Percentiles rank a stretch among this genome's conserved stretches.
Conservation (phyloP, 192 early-diverging fungal genomes). For the Coemansia sp. region DNA sequence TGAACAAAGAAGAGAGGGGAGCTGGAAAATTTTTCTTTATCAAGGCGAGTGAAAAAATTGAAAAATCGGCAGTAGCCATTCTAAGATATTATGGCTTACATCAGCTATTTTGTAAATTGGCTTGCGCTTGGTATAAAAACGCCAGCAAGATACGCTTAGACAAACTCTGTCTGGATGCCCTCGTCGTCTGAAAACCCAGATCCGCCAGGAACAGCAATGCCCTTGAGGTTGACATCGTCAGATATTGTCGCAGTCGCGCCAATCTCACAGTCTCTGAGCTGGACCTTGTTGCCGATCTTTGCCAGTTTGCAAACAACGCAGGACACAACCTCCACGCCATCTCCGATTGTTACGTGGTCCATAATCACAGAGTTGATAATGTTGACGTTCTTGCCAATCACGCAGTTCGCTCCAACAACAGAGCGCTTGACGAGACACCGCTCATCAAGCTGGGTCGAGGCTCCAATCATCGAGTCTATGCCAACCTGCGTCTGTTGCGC, state of each 20-base stretch:
- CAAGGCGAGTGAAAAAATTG: not conserved
- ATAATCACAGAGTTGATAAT: conserved; percentile 94
- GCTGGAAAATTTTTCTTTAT: not conserved
- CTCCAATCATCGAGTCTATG: conserved; percentile 87
- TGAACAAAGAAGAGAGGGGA: not conserved
- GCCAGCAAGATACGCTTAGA: not conserved
- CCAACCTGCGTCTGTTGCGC: conserved; percentile 76
- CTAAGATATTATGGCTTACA: not conserved
- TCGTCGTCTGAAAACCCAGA: conserved; percentile 28
- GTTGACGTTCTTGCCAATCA: conserved; percentile 97
- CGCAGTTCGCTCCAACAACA: conserved; percentile 88
- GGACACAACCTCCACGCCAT: conserved; percentile 87
- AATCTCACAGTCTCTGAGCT: conserved; percentile 86
- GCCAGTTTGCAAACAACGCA: conserved; percentile 84
- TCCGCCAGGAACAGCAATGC: conserved; percentile 20
- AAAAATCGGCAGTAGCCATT: not conserved
- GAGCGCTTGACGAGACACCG: conserved; percentile 92
- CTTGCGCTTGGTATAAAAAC: not conserved
- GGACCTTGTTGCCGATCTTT: conserved; percentile 71
- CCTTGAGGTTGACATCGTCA: conserved; percentile 22
- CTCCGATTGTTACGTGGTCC: conserved; percentile 93
- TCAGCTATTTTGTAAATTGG: no score
- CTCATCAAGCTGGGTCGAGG: conserved; percentile 87
- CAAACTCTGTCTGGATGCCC: conserved; percentile 23
- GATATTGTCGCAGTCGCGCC: conserved; percentile 24